Base-by-base conservation (phyloP, 495 filamentous ascomycete species). In the Corynascus novoguineensis region DNA sequence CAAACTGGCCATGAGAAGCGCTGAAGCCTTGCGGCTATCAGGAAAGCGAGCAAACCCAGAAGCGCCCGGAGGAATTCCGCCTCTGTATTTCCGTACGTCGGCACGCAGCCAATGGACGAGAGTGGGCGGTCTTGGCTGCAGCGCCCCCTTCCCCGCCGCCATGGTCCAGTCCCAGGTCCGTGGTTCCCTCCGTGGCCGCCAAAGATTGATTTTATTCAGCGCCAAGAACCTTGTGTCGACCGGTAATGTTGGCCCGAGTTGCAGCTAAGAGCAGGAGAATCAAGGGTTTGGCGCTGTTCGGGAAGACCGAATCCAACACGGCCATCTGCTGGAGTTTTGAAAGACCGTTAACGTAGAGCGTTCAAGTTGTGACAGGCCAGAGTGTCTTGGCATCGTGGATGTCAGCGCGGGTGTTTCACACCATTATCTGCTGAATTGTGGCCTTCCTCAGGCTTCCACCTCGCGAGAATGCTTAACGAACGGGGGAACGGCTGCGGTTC, bases 81-180 rank as follows among this genome's bases (percentile, higher is more conserved):
- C n/a, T n/a, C n/a, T n/a, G n/a, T n/a, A n/a, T n/a, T n/a, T n/a
- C n/a, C n/a, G n/a, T n/a, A n/a, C n/a, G n/a, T n/a, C n/a, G n/a
- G n/a, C n/a, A n/a, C n/a, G n/a, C n/a, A n/a, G n/a, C n/a, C n/a
- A n/a, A n/a, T 48, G 46, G 45, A 31, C 8, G 27, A 9, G 8
- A 24, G 19, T 22, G 2, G 31, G 49, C 22, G 7, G 22, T 21
- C 50, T 42, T 53, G 50, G 50, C 50, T 34, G 51, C 51, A 34
- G 51, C 35, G 19, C 38, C 37, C 35, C 37, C 32, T 53, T 40
- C 44, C 38, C 51, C n/a, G n/a, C n/a, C n/a, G n/a, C n/a, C n/a
- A n/a, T 54, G 38, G 51, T 29, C 19, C 38, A 6, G 25, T 42
- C 42, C 25, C 37, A 27, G 25, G n/a, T 40, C 15, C 24, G 37